Conservation (phyloP, 2,329 filamentous ascomycete genomes). For the Paecilomyces variotii region DNA sequence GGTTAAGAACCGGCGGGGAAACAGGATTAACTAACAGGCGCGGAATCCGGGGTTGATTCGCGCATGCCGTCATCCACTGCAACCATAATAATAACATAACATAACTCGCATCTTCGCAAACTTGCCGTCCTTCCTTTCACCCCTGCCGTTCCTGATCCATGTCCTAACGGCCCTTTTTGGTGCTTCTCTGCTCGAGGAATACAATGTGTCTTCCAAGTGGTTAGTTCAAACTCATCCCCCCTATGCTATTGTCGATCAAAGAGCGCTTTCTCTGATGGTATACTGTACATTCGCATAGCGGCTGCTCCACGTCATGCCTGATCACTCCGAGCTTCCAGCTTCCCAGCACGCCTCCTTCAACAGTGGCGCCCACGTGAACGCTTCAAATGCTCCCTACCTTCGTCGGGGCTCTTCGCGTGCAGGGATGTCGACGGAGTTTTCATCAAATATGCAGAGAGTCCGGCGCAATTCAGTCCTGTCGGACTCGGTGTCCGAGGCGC, state of each 20-base stretch:
- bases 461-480: slow-evolving; percentile 73
- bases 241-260: background rate
- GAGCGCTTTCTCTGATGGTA: background rate
- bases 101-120: background rate
- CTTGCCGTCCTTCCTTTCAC: background rate
- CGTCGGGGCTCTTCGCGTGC: slow-evolving; percentile 30
- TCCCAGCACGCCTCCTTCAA: slow-evolving; percentile 11
- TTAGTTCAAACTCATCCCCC: background rate
- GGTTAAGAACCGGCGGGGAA: background rate
- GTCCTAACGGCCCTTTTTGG: background rate
- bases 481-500: slow-evolving; percentile 62
- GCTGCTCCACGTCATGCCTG: slow-evolving; percentile 11
- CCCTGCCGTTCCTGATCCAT: background rate
- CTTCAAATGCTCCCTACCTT: slow-evolving; percentile 15
- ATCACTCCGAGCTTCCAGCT: slow-evolving; percentile 11
- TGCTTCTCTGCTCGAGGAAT: background rate
- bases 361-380: slow-evolving; percentile 5
- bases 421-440: slow-evolving; percentile 28
- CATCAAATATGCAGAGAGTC: slow-evolving; percentile 30
- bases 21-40: background rate
- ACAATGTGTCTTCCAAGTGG: background rate
- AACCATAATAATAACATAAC: too few relatives aligned
- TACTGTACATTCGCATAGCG: background rate
- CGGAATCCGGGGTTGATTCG: background rate
- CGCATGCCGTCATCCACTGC: background rate